A percentile compares a stretch with the other conserved stretches of the same genome.
Conservation (phyloP, 2,329 filamentous ascomycete genomes). For the Calycina herbarum region DNA sequence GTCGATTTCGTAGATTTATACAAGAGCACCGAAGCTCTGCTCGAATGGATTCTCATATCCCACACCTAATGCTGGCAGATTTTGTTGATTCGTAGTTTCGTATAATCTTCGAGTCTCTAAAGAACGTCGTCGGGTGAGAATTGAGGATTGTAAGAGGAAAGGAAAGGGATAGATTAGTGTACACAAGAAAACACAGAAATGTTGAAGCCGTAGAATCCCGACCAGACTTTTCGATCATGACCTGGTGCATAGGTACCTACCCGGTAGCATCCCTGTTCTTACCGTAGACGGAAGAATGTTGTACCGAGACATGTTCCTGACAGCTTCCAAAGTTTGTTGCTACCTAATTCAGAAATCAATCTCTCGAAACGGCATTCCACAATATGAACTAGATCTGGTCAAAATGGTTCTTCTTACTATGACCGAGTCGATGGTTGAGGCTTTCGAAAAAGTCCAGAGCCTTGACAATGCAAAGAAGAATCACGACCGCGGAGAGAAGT, state of each 20-base stretch:
- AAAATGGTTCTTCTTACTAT: constrained; percentile 78
- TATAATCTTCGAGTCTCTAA: background rate
- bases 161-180: background rate
- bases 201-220: constrained; percentile 27
- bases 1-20: constrained; percentile 39
- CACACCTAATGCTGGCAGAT: constrained; percentile 11
- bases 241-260: constrained; percentile 11
- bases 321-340: background rate
- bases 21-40: constrained; percentile 50
- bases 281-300: constrained; percentile 15
- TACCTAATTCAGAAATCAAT: background rate
- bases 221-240: constrained; percentile 28
- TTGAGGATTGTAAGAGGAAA: background rate
- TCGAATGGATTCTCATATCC: constrained; percentile 55
- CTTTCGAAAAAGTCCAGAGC: constrained; percentile 45
- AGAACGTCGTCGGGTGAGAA: background rate
- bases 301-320: background rate
- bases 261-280: constrained; percentile 14
- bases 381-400: background rate
- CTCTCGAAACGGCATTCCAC: background rate
- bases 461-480: constrained; percentile 2
- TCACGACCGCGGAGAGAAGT: constrained; percentile 6
- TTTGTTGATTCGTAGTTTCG: background rate
- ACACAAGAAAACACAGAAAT: constrained; percentile 12
- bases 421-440: constrained; percentile 67